These are phyloP conservation scores for Mycena vulgaris DNA, from an alignment of 768 basidiomycete genomes.

Conservation along the genomic window DNA sequence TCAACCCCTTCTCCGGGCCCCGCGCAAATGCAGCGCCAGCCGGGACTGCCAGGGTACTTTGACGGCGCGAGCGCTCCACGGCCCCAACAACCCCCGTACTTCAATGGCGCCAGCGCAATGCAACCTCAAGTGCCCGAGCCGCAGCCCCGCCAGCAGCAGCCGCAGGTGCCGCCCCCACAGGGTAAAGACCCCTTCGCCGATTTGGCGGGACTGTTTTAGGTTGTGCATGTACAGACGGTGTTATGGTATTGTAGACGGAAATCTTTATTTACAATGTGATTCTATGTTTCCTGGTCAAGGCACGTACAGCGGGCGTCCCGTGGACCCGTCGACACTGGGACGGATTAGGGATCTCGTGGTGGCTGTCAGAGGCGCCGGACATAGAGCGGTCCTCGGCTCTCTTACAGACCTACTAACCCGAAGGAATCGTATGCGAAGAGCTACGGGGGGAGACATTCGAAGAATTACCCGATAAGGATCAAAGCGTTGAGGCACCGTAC, in stretches of 20 bases:
- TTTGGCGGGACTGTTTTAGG: constrained; percentile 80
- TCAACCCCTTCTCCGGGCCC: constrained; percentile 51
- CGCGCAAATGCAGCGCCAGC: constrained; percentile 19
- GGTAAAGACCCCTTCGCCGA: constrained; percentile 90
- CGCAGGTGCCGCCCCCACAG: constrained; percentile 46
- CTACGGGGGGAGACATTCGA: no score
- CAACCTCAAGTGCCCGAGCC: constrained; percentile 23
- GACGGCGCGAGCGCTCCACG: constrained; percentile 8
- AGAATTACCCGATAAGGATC: neutral
- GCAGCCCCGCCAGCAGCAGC: constrained; percentile 27
- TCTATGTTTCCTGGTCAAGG: neutral
- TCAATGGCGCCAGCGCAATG: constrained; percentile 27
- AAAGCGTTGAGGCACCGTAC: neutral
- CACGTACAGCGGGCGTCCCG: no score
- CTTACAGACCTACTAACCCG: no score
- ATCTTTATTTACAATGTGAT: constrained; percentile 15
- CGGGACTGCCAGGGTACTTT: constrained; percentile 41
- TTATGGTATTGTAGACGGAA: constrained; percentile 19
- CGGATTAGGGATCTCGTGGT: no score
- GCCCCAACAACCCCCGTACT: constrained; percentile 42
- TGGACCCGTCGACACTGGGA: no score
- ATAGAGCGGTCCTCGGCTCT: no score
- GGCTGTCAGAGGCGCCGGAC: no score
- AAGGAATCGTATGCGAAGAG: no score
- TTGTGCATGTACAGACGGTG: neutral